Evolutionary conservation across 495 filamentous ascomycete genomes (phyloP).

Genomic region (Aspergillus diversus): DNA sequence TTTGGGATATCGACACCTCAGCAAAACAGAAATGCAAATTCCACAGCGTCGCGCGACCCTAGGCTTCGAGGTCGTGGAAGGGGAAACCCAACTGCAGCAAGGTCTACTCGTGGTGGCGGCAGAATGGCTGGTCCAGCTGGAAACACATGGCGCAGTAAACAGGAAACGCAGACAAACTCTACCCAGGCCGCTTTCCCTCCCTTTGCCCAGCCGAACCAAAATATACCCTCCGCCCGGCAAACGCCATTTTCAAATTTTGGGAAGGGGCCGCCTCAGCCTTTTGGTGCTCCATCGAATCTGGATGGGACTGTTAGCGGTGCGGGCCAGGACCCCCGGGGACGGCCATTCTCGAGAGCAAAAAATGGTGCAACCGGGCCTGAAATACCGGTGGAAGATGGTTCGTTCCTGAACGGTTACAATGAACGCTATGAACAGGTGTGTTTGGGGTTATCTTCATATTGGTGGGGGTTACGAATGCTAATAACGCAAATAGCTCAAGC

Average conservation of each 20-base stretch:
- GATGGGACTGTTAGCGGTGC: constrained; percentile 21
- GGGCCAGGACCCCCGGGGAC: constrained; percentile 21
- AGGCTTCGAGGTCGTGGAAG: constrained; percentile 35
- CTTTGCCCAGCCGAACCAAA: constrained; percentile 37
- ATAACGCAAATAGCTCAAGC: constrained; percentile 55
- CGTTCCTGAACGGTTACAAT: constrained; percentile 33
- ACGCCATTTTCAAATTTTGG: constrained; percentile 27
- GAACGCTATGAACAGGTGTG: constrained; percentile 50
- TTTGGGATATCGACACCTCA: constrained; percentile 25
- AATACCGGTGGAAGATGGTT: constrained; percentile 31
- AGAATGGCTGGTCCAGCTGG: constrained; percentile 26
- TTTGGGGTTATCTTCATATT: background rate
- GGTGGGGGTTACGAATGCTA: constrained; percentile 24
- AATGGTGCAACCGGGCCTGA: constrained; percentile 14
- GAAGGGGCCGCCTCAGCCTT: constrained; percentile 23
- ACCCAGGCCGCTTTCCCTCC: constrained; percentile 28
- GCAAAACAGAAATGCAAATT: constrained; percentile 26
- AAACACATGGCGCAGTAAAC: constrained; percentile 24
- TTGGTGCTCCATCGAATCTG: constrained; percentile 20
- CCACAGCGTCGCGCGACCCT: constrained; percentile 19
- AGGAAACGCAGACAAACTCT: constrained; percentile 14
- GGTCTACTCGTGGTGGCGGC: constrained; percentile 30
- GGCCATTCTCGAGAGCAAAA: constrained; percentile 6
- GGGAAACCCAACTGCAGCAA: constrained; percentile 26
- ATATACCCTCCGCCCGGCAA: constrained; percentile 19